Conservation (phyloP, 768 basidiomycete genomes). For the Mycena epipterygia region DNA sequence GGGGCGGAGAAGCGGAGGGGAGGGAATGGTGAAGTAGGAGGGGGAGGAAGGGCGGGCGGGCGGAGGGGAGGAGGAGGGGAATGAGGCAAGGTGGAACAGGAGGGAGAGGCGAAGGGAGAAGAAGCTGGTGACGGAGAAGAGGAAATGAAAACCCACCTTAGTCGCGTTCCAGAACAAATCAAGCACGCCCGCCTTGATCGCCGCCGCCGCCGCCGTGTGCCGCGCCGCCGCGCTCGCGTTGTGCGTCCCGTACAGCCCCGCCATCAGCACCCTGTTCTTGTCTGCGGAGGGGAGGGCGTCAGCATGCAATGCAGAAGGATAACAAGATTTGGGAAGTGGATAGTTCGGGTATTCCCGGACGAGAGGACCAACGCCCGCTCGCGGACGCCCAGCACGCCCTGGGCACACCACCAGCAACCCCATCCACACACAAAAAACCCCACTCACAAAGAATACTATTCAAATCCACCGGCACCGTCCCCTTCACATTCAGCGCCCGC, state of each 20-base stretch:
- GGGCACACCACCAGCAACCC: too few relatives aligned
- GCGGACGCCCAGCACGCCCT: too few relatives aligned
- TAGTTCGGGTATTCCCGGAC: too few relatives aligned
- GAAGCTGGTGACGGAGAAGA: too few relatives aligned
- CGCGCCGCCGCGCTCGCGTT: slow-evolving; percentile 57
- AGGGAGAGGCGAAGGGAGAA: background rate
- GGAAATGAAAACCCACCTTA: slow-evolving; percentile 56
- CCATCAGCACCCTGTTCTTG: slow-evolving; percentile 71
- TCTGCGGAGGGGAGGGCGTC: slow-evolving; percentile 60
- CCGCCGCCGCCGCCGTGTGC: slow-evolving; percentile 70
- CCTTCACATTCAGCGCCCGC: slow-evolving; percentile 78
- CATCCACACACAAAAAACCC: too few relatives aligned
- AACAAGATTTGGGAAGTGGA: too few relatives aligned
- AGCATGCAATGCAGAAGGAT: slow-evolving; percentile 5
- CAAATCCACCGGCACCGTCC: slow-evolving; percentile 79
- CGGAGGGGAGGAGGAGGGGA: background rate
- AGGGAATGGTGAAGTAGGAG: background rate
- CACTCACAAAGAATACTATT: slow-evolving; percentile 88
- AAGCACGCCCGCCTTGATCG: slow-evolving; percentile 77
- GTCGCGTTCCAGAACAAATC: slow-evolving; percentile 89
- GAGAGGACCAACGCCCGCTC: too few relatives aligned
- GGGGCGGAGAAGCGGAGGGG: background rate
- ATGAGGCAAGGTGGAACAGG: background rate
- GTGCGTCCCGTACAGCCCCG: slow-evolving; percentile 68
- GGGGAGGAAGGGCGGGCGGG: background rate